Percentiles rank a stretch among this genome's conserved stretches.
Conservation (phyloP, 148 eudicot species). For the Rhododendron vialii region DNA sequence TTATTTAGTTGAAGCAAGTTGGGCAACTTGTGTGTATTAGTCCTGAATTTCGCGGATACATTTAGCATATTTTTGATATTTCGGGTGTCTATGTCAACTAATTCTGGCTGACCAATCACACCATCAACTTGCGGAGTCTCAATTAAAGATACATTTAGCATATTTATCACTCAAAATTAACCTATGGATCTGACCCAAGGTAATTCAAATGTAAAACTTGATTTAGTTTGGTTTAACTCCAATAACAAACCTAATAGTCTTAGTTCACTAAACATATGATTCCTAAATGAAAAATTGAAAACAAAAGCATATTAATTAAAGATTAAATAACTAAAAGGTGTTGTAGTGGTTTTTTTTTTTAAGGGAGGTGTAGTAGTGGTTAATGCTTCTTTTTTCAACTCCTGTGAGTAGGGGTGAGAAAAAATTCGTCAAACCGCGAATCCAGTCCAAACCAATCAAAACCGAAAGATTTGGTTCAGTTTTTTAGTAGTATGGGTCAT, state of each 20-base stretch:
- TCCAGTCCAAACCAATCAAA: no score
- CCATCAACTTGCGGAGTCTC: rapidly evolving
- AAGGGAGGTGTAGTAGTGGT: no score
- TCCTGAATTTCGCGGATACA: neutral
- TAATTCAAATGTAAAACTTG: neutral
- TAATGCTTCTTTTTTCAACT: neutral
- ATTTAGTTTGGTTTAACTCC: neutral
- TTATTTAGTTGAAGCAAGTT: neutral
- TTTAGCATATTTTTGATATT: neutral
- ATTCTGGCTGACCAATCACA: no score
- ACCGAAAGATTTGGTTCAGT: no score
- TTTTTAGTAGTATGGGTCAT: no score
- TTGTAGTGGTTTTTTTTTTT: no score
- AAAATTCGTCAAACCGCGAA: no score
- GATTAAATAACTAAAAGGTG: no score
- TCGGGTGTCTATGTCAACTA: neutral
- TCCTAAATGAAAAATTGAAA: neutral
- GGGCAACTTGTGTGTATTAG: neutral
- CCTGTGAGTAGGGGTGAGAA: neutral
- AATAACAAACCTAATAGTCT: neutral
- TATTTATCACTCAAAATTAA: neutral
- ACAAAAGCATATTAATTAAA: no score
- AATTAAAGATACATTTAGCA: no score
- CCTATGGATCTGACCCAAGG: neutral
- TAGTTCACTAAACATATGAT: neutral